Percentiles rank a stretch among this genome's conserved stretches.
phyloP scores from a whole-genome alignment of 768 basidiomycete species.

The Lactarius psammicola region DNA sequence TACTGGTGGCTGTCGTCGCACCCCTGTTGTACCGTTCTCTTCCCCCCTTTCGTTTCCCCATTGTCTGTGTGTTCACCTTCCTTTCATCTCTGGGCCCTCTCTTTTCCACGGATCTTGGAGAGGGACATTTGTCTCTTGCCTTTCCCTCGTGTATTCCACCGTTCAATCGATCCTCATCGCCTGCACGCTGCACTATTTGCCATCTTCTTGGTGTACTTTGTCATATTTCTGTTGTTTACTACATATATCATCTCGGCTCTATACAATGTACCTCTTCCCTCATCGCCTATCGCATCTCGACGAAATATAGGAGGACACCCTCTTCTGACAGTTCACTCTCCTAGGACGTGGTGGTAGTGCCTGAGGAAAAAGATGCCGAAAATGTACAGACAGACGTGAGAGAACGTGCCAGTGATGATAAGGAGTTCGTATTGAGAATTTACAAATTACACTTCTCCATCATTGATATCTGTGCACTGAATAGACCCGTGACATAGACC shows the following conservation, averaged over 20 bases:
- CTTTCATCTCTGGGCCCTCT: neutral
- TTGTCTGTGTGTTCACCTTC: neutral
- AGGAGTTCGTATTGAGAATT: constrained; percentile 1
- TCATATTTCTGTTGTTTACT: constrained; percentile 18
- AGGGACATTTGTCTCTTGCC: constrained; percentile 6
- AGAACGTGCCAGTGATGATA: constrained; percentile 7
- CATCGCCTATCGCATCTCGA: neutral
- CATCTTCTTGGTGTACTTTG: constrained; percentile 22
- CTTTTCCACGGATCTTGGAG: constrained; percentile 17
- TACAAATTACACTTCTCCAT: constrained; percentile 21
- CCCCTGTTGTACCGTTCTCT: constrained; percentile 8
- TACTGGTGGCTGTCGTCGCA: constrained; percentile 10
- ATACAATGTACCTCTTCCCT: constrained; percentile 16
- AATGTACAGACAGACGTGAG: constrained; percentile 12
- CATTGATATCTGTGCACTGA: constrained; percentile 22
- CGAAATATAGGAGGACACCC: neutral
- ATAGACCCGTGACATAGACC: constrained; percentile 6
- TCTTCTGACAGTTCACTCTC: neutral
- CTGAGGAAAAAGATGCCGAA: neutral
- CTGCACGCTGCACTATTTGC: constrained; percentile 18
- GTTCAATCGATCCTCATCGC: constrained; percentile 8
- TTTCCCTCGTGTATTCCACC: neutral
- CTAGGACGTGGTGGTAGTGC: neutral
- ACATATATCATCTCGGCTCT: constrained; percentile 21
- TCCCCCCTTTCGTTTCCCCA: neutral